Base-by-base conservation (phyloP, 768 basidiomycete species). In the Russula griseocarnosa region DNA sequence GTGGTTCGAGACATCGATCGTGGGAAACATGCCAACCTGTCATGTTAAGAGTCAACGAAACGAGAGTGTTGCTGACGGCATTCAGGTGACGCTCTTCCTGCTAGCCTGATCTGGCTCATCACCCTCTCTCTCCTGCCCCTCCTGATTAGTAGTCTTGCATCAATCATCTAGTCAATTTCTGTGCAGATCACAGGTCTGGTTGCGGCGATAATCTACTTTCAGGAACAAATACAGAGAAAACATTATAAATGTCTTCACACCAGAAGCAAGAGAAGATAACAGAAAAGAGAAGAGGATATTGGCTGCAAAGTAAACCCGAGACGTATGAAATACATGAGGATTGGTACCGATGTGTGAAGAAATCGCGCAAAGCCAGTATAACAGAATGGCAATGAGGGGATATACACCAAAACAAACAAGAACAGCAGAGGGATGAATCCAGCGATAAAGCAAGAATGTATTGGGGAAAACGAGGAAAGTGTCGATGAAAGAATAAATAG, bases 321-420 rank as follows among this genome's bases (percentile, higher is more conserved):
- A 22, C 22, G 49, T 60, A 65, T 52, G 66, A 65, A 67, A 67
- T 67, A 67, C 66, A 67, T 30, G 59, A 59, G 57, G 63, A 56
- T 65, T 65, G 54, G 55, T 65, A 65, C 59, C 46, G 59, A 65
- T 56, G 58, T 65, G 54, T 60, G 54, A 56, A 66, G 30, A 61
- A 58, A 58, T 66, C 51, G 60, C 66, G 57, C 63, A 67, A 61
- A 65, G 38, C 60, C 57, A 44, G 47, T 62, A 64, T 58, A 63
- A 59, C 52, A 58, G 28, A 32, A 55, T 64, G 66, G 58, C 51
- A 30, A 36, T 40, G 58, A 46, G 57, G 62, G 63, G 57, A 59
- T 65, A 65, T 65, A 60, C 59, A 65, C 32, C 59, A 65, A 57
- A 67, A 65, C 63, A 65, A 47, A 50, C 44, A 38, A 55, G 47